Conservation (phyloP, 345 rosid genomes). For the Excoecaria cochinchinensis region DNA sequence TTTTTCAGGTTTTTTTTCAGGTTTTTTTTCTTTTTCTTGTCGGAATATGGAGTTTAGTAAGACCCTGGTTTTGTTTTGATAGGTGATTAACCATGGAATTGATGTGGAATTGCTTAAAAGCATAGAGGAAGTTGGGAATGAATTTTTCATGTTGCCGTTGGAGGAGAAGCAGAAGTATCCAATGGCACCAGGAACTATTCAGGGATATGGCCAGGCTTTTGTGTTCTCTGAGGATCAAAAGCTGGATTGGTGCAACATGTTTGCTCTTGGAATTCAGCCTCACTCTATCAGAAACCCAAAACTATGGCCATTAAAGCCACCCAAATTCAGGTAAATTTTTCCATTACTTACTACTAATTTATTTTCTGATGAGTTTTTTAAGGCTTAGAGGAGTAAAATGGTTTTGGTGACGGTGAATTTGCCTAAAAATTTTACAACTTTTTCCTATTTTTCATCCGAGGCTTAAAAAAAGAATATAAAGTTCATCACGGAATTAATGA, state of each 20-base stretch:
- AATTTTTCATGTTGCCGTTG: slow-evolving; percentile 75
- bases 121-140: slow-evolving; percentile 67
- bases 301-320: slow-evolving; percentile 77
- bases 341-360: too few relatives aligned
- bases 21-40: slow-evolving; percentile 29
- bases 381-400: too few relatives aligned
- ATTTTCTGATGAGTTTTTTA: too few relatives aligned
- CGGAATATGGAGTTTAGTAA: too few relatives aligned
- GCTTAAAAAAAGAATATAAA: too few relatives aligned
- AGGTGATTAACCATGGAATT: slow-evolving; percentile 83
- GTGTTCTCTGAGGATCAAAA: slow-evolving; percentile 92
- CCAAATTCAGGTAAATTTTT: slow-evolving; percentile 55
- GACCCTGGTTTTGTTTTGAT: background rate
- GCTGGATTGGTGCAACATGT: slow-evolving; percentile 98
- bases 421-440: too few relatives aligned
- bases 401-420: too few relatives aligned
- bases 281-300: slow-evolving; percentile 64
- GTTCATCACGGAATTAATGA: too few relatives aligned
- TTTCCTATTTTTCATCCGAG: too few relatives aligned
- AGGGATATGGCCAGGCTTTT: slow-evolving; percentile 95
- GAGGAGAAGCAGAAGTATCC: slow-evolving; percentile 83
- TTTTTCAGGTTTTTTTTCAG: slow-evolving; percentile 93
- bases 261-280: slow-evolving; percentile 90
- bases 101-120: slow-evolving; percentile 54
- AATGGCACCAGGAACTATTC: slow-evolving; percentile 90